Base-by-base conservation (phyloP, 345 rosid genomes). In the Eutrema heterophyllum region DNA sequence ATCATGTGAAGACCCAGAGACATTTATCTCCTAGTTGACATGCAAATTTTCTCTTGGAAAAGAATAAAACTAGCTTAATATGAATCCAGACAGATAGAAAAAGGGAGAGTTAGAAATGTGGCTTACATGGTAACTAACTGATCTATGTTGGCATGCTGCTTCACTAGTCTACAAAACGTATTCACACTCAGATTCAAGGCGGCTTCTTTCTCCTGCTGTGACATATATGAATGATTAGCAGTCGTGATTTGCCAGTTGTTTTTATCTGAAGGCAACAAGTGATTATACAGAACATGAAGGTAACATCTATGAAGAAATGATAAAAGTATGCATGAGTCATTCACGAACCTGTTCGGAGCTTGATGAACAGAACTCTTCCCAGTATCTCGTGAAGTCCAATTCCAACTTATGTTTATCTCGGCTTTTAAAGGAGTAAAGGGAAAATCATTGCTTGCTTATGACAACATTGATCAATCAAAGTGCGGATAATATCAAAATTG, bases 361-460 rank as follows among this genome's bases (percentile, higher is more conserved):
- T 82, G 97, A 91, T 76, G 98, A 89, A 72, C 97, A 96, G 77
- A 94, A 94, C 78, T 88, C 92, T 80, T 94, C 97, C 98, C 98
- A 94, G 59, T 81, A 84, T 79, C 97, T 91, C 80, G 85, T 89
- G 78, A 94, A 91, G 79, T 94, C 97, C 96, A 88, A 68, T 75
- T 89, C 98, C 95, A 94, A 67, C 73, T 87, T 94, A 81, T 85
- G 85, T 49, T 76, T 88, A 65, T 82, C 94, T 79, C 93, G 89
- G 87, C 77, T 77, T 29, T 59, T 48, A 72, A 74, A 54, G 7
- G 26, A 16, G 58, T 29, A 70, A 36, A 30, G 16, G 7, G 46
- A 64, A 15, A 27, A 45, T 48, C 55, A 63, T 40, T 24, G 21
- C 33, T 49, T 46, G 18, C 50, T 63, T 43, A 51, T n/a, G 11